Evolutionary conservation across 177 flowering plant species (phyloP).

Genomic region (Tripterygium wilfordii): DNA sequence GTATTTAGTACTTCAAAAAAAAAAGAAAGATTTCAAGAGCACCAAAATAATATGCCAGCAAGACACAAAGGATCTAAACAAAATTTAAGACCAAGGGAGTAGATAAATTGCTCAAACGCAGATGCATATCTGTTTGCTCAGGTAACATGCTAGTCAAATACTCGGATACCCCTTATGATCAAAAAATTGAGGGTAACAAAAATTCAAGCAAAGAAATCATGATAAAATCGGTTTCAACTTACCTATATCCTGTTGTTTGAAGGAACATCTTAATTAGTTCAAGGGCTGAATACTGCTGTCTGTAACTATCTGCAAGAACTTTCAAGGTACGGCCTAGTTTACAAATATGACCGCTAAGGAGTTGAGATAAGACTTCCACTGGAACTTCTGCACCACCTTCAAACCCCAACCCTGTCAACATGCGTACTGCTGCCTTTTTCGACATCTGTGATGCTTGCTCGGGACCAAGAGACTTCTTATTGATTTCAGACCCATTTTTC

Average conservation of each 20-base stretch:
- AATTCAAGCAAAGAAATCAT: not conserved
- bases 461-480: slow-evolving; percentile 41
- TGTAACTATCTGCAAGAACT: slow-evolving; percentile 84
- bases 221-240: slow-evolving; percentile 12
- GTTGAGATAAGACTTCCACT: slow-evolving; percentile 64
- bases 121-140: too few relatives aligned
- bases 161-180: too few relatives aligned
- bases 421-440: slow-evolving; percentile 58
- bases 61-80: too few relatives aligned
- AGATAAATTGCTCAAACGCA: too few relatives aligned
- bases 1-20: too few relatives aligned
- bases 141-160: too few relatives aligned
- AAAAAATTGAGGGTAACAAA: not conserved
- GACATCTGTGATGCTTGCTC: slow-evolving; percentile 76
- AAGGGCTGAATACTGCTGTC: slow-evolving; percentile 81
- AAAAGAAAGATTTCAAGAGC: too few relatives aligned
- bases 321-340: slow-evolving; percentile 80
- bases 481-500: slow-evolving; percentile 44
- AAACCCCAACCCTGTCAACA: slow-evolving; percentile 59
- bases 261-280: slow-evolving; percentile 93
- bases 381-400: slow-evolving; percentile 75
- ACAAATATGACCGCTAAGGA: slow-evolving; percentile 64
- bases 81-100: too few relatives aligned
- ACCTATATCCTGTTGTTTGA: slow-evolving; percentile 65
- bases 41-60: too few relatives aligned